Evolutionary conservation across 805 yeast genomes (phyloP), one percentile per base, ranked within the genome.

Genomic region (Wickerhamiella musiphila): DNA sequence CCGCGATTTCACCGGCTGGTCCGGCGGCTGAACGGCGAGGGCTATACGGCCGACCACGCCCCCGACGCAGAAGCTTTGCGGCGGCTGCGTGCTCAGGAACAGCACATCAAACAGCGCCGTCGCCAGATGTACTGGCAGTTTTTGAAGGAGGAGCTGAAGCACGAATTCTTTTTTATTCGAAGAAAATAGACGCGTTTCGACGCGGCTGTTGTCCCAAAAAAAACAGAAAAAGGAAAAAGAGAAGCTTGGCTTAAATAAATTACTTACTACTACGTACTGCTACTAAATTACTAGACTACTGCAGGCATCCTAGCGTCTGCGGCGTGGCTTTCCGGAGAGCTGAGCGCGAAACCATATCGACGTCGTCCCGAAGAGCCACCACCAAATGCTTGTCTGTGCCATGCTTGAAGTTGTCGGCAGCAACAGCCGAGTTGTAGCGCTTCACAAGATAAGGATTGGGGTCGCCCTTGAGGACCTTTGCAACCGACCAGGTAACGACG

Each of bases 401-500:
- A 49, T 68, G 78, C 47, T 67, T 67, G 65, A 82, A 83, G 48
- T 76, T 75, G 45, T 79, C 86, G 26, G 77, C 81, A 34, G 78
- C 67, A 37, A 82, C 71, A 26, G 66, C 56, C 26, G 66, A 65
- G 15, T 61, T 54, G 49, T 76, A 76, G 35, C 69, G 61, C 51
- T 68, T 73, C 48, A 84, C 72, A 31, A 63, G 54, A 49, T 78
- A 79, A 5, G 77, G 65, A 17, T 60, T 63, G 26, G 54, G 54
- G 35, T 66, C 68, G 34, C 71, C 69, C 27, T 57, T 56, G 26
- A 74, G 48, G 10, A 77, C 60, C 38, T 72, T 68, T 41, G 58
- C 63, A 48, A 83, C 52, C 9, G 76, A 71, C 94, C 94, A 83
- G 1, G 78, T 65, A 15, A 83, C 66, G 16, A 82, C 76, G 52